Percentiles rank a stretch among this genome's conserved stretches.
Evolutionary conservation across 2,329 filamentous ascomycete species (phyloP).

Genomic region (Fusarium haematococcum): DNA sequence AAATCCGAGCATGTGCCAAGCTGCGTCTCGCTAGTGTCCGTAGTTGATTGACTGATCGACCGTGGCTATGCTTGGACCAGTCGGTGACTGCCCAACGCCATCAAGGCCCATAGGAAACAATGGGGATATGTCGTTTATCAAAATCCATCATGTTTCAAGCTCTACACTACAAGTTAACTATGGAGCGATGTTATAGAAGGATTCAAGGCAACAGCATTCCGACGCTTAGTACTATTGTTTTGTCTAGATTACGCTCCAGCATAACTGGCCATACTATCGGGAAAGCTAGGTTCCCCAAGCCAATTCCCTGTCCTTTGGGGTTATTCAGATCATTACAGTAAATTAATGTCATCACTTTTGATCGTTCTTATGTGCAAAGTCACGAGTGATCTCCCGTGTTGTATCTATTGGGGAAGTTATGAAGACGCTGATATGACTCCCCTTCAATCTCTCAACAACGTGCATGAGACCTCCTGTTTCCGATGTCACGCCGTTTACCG

Average conservation of each 20-base stretch:
- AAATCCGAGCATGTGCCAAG: neutral
- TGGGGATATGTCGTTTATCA: neutral
- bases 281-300: neutral
- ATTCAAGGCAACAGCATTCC: neutral
- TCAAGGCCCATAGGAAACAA: neutral
- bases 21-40: neutral
- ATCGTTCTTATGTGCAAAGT: neutral
- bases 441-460: neutral
- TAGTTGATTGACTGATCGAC: neutral
- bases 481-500: neutral
- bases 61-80: neutral
- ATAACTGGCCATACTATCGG: neutral
- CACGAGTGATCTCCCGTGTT: neutral
- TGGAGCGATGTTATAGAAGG: neutral
- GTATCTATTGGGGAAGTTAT: neutral
- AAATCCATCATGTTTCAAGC: neutral
- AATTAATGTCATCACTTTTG: neutral
- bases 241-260: neutral
- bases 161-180: neutral
- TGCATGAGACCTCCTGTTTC: neutral
- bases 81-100: too few relatives aligned
- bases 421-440: accelerated
- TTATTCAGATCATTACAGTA: neutral
- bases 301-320: neutral
- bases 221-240: neutral